Conservation (phyloP, 352 stramenopile genomes). For the Phytophthora sp. region DNA sequence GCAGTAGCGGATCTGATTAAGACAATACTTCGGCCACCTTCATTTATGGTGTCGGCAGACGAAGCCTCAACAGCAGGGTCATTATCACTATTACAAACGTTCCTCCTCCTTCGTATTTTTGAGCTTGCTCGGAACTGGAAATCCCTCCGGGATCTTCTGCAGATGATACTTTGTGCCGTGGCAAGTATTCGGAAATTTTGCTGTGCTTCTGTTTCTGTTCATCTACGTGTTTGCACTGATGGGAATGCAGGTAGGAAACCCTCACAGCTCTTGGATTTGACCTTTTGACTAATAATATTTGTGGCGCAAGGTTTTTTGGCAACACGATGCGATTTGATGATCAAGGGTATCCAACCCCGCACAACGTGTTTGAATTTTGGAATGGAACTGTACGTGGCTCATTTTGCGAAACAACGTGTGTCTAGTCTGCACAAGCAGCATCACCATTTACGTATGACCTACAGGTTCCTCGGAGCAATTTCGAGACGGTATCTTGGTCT, state of each 20-base stretch:
- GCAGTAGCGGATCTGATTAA: constrained; percentile 69
- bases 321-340: constrained; percentile 92
- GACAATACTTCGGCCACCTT: constrained; percentile 54
- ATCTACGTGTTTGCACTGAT: constrained; percentile 94
- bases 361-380: constrained; percentile 56
- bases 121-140: constrained; percentile 93
- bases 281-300: no score
- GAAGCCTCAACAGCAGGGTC: constrained; percentile 39
- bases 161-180: constrained; percentile 83
- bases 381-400: constrained; percentile 47
- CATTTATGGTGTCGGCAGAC: constrained; percentile 43
- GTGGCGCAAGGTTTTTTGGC: constrained; percentile 79
- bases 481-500: constrained; percentile 80
- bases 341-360: constrained; percentile 53
- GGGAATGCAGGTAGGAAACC: constrained; percentile 73
- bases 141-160: constrained; percentile 85
- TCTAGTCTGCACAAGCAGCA: no score
- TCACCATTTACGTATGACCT: no score
- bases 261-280: no score
- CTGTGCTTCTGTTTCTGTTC: constrained; percentile 92
- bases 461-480: constrained; percentile 77
- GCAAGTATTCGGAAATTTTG: constrained; percentile 93
- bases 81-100: constrained; percentile 79
- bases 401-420: no score
- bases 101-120: constrained; percentile 91